Conservation (phyloP, 163 green algal genomes). For the Botryococcus braunii region DNA sequence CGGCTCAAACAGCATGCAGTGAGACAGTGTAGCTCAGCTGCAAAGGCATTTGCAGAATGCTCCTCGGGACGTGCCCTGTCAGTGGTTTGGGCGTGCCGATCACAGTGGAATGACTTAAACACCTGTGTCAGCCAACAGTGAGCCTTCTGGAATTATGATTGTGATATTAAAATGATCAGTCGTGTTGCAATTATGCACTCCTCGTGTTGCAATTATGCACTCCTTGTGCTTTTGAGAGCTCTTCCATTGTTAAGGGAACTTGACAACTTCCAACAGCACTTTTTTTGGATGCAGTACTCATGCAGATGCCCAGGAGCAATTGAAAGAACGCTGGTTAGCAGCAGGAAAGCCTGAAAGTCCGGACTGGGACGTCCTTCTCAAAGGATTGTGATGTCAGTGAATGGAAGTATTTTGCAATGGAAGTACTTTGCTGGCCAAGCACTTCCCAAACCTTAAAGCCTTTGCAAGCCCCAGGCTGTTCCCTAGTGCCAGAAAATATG, state of each 20-base stretch:
- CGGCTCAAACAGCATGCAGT: conserved; percentile 8
- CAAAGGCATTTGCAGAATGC: conserved; percentile 10
- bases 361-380: conserved; percentile 4
- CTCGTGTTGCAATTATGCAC: not conserved
- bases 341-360: conserved; percentile 5
- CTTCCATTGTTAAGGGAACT: not conserved
- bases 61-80: not conserved
- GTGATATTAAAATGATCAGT: not conserved
- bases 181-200: not conserved
- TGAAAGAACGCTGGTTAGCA: conserved; percentile 7
- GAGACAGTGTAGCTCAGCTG: conserved; percentile 1
- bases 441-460: no score
- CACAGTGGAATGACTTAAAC: not conserved
- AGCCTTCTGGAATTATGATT: not conserved
- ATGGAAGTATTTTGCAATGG: no score
- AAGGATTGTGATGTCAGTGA: not conserved
- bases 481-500: no score
- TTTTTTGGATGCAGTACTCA: not conserved
- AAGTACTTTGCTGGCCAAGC: no score
- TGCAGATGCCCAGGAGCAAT: not conserved
- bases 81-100: conserved; percentile 6
- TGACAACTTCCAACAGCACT: not conserved
- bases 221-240: not conserved
- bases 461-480: no score
- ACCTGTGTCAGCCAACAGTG: conserved; percentile 1